A percentile compares a stretch with the other conserved stretches of the same genome.
Conservation (phyloP, 1,284 basidiomycete species). For the Rhodofomes roseus region DNA sequence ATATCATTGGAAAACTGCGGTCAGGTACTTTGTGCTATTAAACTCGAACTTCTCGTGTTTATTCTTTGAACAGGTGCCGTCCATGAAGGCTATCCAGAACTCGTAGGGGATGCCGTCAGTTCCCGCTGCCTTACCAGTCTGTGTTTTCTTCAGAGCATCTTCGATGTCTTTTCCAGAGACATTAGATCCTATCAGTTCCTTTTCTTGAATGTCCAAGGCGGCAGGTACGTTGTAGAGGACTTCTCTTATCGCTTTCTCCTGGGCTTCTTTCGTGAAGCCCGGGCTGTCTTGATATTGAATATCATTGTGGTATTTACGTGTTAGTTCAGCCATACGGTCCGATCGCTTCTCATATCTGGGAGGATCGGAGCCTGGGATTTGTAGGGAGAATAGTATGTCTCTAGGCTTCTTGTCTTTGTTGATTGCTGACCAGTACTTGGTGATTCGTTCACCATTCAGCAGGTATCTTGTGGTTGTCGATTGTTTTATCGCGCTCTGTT, state of each 20-base stretch:
- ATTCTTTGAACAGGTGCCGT: not conserved
- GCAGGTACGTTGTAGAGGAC: not conserved
- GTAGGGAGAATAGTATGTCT: not conserved
- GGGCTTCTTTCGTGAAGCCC: not conserved
- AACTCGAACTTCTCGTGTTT: not conserved
- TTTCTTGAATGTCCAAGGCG: not conserved
- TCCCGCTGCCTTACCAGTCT: constrained; percentile 11
- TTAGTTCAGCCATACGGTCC: not conserved
- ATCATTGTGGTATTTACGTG: not conserved
- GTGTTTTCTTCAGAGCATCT: not conserved
- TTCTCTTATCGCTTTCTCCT: not conserved
- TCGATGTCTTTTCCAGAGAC: not conserved
- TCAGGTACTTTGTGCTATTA: not conserved
- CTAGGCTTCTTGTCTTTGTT: not conserved
- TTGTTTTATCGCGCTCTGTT: not conserved
- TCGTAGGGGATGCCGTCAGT: constrained; percentile 20
- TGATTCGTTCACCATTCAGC: not conserved
- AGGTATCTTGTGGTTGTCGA: not conserved
- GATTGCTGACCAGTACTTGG: not conserved
- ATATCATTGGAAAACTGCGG: constrained; percentile 11
- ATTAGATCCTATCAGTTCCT: not conserved
- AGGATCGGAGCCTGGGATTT: too few relatives aligned
- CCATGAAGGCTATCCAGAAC: constrained; percentile 16
- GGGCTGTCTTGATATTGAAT: not conserved
- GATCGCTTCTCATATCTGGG: not conserved